Evolutionary conservation across 768 basidiomycete species (phyloP), one percentile per base, ranked within the genome.

Genomic region (Auriscalpium microsporum): DNA sequence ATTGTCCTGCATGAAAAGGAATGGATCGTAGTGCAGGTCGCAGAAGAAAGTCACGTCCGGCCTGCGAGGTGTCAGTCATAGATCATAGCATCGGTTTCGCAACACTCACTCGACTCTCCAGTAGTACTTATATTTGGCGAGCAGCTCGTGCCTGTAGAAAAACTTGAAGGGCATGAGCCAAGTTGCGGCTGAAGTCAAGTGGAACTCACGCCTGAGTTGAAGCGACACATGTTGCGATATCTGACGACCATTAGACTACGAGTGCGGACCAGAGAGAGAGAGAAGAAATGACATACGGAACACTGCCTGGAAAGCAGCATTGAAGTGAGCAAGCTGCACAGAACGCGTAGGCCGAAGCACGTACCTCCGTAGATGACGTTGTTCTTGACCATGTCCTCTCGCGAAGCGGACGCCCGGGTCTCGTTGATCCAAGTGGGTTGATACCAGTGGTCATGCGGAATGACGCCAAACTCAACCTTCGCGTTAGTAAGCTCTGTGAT

Each of bases 201-300:
- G 40, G 14, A 7, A 72, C 83, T 60, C 69, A 91, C 90, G 35
- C 90, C 92, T 48, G 90, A 93, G 71, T 94, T 92, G 71, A 85
- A 97, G 10, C 94, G 82, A 70, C 94, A 96, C 94, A 96, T 95
- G 62, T 95, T 93, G 42, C 94, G 83, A 65, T 96, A 95, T 17
- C 82, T 85, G 21, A 52, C 16, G 50, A 38, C 1, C 44, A 45
- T 23, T 42, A 53, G 13, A 37, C 49, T 28, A 34, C 57, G 46
- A 46, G 7, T 36, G 48, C 10, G 21, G 37, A 16, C 49, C 38
- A 23, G 17, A n/a, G 42, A 23, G 17, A n/a, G 17, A 48, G 49
- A 40, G n/a, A 2, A 10, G 3, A 21, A 36, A 8, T 14, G 23
- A 79, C 84, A 58, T 69, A 87, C 85, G 86, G 74, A 21, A 88